Evolutionary conservation across 129 eudicot genomes (phyloP).

Genomic region (Tagetes patula): DNA sequence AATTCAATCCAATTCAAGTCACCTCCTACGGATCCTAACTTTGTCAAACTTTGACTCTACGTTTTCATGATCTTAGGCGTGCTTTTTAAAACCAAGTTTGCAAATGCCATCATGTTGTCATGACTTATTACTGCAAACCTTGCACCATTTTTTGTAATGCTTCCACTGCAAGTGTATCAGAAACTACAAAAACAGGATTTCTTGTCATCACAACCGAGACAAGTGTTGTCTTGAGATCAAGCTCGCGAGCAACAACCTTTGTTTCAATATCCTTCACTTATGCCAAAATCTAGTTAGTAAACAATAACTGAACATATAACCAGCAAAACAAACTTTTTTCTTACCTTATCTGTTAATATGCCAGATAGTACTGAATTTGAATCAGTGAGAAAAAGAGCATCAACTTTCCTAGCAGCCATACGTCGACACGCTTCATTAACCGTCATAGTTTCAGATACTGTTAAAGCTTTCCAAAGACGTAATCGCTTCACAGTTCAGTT

Average conservation of each 20-base stretch:
- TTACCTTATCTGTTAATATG: constrained; percentile 84
- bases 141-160: constrained; percentile 96
- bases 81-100: not conserved
- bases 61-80: too few species aligned
- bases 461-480: too few species aligned
- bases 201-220: constrained; percentile 42
- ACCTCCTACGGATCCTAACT: too few species aligned
- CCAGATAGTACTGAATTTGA: constrained; percentile 83
- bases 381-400: constrained; percentile 84
- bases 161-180: constrained; percentile 94
- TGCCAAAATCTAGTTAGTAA: not conserved
- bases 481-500: too few species aligned
- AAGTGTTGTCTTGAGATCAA: constrained; percentile 76
- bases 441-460: too few species aligned
- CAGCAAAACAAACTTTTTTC: not conserved
- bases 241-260: constrained; percentile 81
- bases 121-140: constrained; percentile 44
- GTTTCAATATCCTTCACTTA: constrained; percentile 78
- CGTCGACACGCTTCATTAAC: too few species aligned
- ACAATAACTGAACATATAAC: not conserved
- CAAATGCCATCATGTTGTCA: not conserved
- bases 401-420: constrained; percentile 91
- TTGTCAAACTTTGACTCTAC: too few species aligned
- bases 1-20: too few species aligned
- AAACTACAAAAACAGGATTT: constrained; percentile 74